Base-by-base conservation (phyloP, 2,329 filamentous ascomycete genomes). In the Pleoardoris graminearum region DNA sequence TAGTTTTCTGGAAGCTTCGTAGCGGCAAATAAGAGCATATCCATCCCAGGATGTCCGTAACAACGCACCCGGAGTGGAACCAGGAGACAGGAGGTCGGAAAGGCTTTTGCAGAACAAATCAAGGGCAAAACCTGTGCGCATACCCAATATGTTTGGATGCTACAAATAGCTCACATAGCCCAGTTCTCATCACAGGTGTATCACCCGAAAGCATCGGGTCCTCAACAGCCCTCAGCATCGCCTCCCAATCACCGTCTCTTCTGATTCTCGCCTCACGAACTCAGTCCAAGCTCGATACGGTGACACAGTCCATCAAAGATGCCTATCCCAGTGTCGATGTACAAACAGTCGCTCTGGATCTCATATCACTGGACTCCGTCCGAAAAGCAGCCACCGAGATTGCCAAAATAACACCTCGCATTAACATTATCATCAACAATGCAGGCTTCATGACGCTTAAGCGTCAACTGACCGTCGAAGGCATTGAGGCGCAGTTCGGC, bases 401-500 rank as follows among this genome's bases (percentile, higher is more conserved):
- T 4, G 41, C 63, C 1, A 42, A 63, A 16, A 50, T 69, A 1
- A 55, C 65, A 4, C 63, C 70, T 16, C 59, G 46, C n/a, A 62
- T 80, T 10, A 75, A 80, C 52, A 59, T 79, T 16, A 66, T 79
- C n/a, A 73, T 78, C 54, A 70, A 74, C 58, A 79, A 79, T 46
- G 77, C 77, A 1, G 77, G 72, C 22, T 56, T 78, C 38, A 74
- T 70, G 67, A 65, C 65, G 1, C 57, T 50, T 6, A 60, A 46
- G 16, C 58, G 52, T 2, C 65, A 60, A 7, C 55, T 61, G 0
- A 79, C 77, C 0, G 58, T 63, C 22, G 76, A 80, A 38, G 76
- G 74, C n/a, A 77, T 77, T 51, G 78, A 81, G 61, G 68, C 74
- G 7, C 76, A 80, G 49, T 76, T 80, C 43, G 79, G 75, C 19